Evolutionary conservation across 164 flowering plant species (phyloP).

Genomic region (Protea cynaroides): DNA sequence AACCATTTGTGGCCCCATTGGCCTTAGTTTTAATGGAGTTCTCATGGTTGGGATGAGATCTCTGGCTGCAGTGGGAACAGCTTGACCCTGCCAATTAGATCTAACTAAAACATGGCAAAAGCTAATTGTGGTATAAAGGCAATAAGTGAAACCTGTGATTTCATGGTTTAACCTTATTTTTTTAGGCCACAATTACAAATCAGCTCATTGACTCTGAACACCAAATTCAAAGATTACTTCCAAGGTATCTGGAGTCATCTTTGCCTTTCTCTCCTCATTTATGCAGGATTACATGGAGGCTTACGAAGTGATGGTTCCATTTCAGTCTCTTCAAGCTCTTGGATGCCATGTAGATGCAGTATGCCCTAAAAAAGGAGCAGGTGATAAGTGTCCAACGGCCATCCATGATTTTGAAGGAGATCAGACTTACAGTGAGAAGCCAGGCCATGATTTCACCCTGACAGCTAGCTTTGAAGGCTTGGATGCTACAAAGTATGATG

Average conservation of each 20-base stretch:
- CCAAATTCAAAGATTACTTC: neutral
- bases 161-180: neutral
- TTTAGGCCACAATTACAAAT: neutral
- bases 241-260: too few relatives aligned
- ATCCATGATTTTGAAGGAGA: conserved; percentile 99
- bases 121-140: neutral
- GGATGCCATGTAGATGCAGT: conserved; percentile 88
- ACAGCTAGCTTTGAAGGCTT: conserved; percentile 56
- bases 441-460: conserved; percentile 75
- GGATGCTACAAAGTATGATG: conserved; percentile 67
- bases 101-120: neutral
- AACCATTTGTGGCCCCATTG: too few relatives aligned
- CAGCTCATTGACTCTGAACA: neutral
- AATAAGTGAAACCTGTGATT: neutral
- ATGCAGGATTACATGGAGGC: conserved; percentile 95
- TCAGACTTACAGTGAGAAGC: conserved; percentile 94
- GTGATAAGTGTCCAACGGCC: conserved; percentile 86
- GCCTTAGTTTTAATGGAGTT: too few relatives aligned
- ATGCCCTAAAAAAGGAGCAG: conserved; percentile 75
- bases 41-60: too few relatives aligned
- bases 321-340: conserved; percentile 90
- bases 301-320: conserved; percentile 90
- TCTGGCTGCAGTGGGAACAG: too few relatives aligned
- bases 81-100: too few relatives aligned
- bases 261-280: conserved; percentile 1